phyloP scores from a whole-genome alignment of 2,329 filamentous ascomycete genomes.

The Aspergillus sp. region DNA sequence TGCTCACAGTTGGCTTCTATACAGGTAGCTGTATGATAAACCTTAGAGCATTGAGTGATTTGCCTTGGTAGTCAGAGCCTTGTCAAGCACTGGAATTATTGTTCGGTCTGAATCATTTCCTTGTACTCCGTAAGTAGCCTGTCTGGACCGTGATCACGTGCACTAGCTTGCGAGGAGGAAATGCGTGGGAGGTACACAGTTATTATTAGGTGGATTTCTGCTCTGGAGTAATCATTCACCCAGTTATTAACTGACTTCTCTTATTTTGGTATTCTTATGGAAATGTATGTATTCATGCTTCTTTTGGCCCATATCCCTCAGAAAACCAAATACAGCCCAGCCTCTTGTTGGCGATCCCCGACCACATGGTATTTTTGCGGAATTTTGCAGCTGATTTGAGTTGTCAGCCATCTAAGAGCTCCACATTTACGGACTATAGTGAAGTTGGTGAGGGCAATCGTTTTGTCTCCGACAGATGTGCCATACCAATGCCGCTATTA shows the following conservation, averaged over 20 bases:
- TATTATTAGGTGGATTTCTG: no score
- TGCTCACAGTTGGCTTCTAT: neutral
- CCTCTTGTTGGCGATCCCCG: neutral
- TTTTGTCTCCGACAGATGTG: constrained; percentile 8
- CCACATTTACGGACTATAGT: neutral
- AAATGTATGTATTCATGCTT: neutral
- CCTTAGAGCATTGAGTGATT: neutral
- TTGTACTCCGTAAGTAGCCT: no score
- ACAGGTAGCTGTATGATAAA: neutral
- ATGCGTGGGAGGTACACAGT: no score
- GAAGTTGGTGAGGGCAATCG: neutral
- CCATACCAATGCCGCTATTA: constrained; percentile 35
- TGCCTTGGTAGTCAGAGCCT: neutral
- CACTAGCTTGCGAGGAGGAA: no score
- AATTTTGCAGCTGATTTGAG: neutral
- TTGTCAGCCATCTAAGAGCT: neutral
- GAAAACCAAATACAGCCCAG: neutral
- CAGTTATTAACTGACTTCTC: neutral
- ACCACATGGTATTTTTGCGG: neutral
- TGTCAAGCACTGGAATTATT: neutral
- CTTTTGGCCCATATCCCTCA: neutral
- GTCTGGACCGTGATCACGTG: neutral
- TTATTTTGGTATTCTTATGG: neutral
- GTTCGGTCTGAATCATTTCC: no score
- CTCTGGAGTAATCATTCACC: no score